These are phyloP conservation scores for Penstemon newberryi DNA, from an alignment of 257 asterid species.

Conservation along the genomic window DNA sequence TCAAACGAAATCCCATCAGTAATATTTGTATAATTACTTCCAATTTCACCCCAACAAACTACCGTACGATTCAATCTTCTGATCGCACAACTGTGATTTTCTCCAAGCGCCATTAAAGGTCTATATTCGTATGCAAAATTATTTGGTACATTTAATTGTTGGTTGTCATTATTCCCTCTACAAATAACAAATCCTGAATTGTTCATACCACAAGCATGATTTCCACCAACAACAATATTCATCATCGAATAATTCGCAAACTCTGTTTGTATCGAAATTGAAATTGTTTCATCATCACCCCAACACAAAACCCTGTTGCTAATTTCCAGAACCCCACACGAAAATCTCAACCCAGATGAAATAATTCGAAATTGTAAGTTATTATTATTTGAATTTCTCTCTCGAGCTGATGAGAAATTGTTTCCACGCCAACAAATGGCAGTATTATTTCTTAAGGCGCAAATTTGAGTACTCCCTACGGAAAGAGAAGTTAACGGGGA, in stretches of 20 bases:
- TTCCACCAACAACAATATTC: conserved; percentile 59
- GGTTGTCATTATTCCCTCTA: conserved; percentile 54
- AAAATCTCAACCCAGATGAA: conserved; percentile 67
- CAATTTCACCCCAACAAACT: conserved; percentile 79
- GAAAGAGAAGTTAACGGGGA: conserved; percentile 46
- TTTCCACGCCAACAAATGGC: conserved; percentile 67
- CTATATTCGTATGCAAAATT: conserved; percentile 41
- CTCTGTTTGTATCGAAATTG: conserved; percentile 43
- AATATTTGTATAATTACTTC: conserved; percentile 23
- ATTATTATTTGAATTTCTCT: conserved; percentile 14
- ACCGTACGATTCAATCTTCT: conserved; percentile 54
- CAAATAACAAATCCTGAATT: conserved; percentile 52
- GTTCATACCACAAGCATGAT: conserved; percentile 67
- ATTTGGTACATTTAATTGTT: conserved; percentile 56
- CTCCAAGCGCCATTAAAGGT: conserved; percentile 55
- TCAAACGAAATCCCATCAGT: conserved; percentile 53
- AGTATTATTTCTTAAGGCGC: conserved; percentile 46
- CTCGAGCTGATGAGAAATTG: conserved; percentile 13
- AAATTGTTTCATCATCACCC: conserved; percentile 39
- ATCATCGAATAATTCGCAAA: conserved; percentile 48
- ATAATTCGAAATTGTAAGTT: conserved; percentile 36
- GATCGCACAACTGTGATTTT: conserved; percentile 63
- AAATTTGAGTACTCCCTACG: conserved; percentile 64
- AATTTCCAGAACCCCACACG: conserved; percentile 54
- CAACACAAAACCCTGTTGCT: conserved; percentile 55